Percentiles rank a stretch among this genome's conserved stretches.
Conservation (phyloP, 805 yeast genomes). For the Ascoidea rubescens region DNA sequence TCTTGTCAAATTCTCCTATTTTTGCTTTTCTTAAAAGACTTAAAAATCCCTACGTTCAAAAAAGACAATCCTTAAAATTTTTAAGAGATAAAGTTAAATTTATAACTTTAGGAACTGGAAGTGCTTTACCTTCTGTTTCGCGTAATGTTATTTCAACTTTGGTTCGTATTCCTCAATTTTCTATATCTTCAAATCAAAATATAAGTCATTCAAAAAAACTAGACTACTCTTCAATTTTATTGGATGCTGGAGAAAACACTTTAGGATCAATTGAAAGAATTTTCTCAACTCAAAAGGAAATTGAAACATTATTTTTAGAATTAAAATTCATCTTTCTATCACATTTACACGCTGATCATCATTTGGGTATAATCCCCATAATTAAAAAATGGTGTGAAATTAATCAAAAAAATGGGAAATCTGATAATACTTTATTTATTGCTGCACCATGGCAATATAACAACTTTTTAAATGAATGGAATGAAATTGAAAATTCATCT, state of each 20-base stretch:
- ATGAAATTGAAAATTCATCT: slow-evolving; percentile 26
- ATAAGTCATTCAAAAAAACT: slow-evolving; percentile 12
- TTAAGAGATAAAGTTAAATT: slow-evolving; percentile 47
- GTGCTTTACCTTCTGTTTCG: slow-evolving; percentile 73
- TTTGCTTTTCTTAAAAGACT: background rate
- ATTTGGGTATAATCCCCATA: slow-evolving; percentile 65
- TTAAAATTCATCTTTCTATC: slow-evolving; percentile 56
- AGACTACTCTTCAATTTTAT: slow-evolving; percentile 32
- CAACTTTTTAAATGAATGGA: slow-evolving; percentile 59
- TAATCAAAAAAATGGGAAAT: slow-evolving; percentile 22
- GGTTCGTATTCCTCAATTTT: slow-evolving; percentile 49
- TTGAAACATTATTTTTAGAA: slow-evolving; percentile 35
- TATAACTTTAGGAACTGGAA: slow-evolving; percentile 82
- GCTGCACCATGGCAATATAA: slow-evolving; percentile 67
- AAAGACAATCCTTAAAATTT: slow-evolving; percentile 5
- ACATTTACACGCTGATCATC: slow-evolving; percentile 97
- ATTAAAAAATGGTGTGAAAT: slow-evolving; percentile 49
- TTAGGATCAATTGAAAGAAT: slow-evolving; percentile 56
- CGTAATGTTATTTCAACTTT: slow-evolving; percentile 78
- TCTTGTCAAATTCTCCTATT: too few species aligned
- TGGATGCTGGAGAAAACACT: slow-evolving; percentile 97
- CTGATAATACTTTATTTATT: slow-evolving; percentile 31
- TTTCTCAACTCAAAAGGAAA: slow-evolving; percentile 32
- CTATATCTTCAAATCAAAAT: slow-evolving; percentile 2
- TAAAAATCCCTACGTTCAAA: slow-evolving; percentile 12